Conservation (phyloP, 2,329 filamentous ascomycete species). For the Esteya vermicola region DNA sequence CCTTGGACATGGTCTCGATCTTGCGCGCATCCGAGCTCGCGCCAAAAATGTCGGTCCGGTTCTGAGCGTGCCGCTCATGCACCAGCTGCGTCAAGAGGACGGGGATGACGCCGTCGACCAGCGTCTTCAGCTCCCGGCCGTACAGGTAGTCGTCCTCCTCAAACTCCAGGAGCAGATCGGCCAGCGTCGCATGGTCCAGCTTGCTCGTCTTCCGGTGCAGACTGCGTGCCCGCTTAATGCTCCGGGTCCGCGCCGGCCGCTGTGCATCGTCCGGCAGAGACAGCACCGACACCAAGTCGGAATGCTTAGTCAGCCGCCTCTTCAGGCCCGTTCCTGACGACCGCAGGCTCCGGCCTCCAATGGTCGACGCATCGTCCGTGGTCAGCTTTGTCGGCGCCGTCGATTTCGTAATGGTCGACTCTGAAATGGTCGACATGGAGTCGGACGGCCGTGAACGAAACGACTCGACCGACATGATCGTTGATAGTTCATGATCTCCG, state of each 20-base stretch:
- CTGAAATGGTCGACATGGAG: conserved; percentile 31
- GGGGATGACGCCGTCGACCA: conserved; percentile 90
- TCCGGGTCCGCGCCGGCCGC: conserved; percentile 46
- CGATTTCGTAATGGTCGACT: conserved; percentile 38
- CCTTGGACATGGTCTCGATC: conserved; percentile 55
- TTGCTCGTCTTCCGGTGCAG: conserved; percentile 59
- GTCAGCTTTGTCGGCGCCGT: conserved; percentile 34
- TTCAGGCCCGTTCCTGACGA: conserved; percentile 39
- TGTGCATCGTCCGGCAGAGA: conserved; percentile 51
- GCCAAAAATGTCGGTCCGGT: conserved; percentile 54
- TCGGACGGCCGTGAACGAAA: conserved; percentile 33
- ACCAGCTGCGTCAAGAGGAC: conserved; percentile 79
- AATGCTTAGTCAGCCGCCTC: conserved; percentile 75
- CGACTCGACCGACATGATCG: conserved; percentile 38
- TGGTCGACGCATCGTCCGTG: conserved; percentile 27
- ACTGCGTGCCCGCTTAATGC: conserved; percentile 63
- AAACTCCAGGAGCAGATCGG: conserved; percentile 68
- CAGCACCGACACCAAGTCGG: conserved; percentile 84
- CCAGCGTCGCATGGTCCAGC: conserved; percentile 52
- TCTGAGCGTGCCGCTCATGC: conserved; percentile 45
- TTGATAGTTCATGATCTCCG: conserved; percentile 40
- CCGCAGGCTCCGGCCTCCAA: conserved; percentile 25
- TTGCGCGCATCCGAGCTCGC: conserved; percentile 36
- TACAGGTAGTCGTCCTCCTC: conserved; percentile 76
- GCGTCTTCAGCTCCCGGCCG: conserved; percentile 74